These are phyloP conservation scores for Xylaria hypoxylon DNA, from an alignment of 2,329 filamentous ascomycete genomes.

Conservation along the genomic window DNA sequence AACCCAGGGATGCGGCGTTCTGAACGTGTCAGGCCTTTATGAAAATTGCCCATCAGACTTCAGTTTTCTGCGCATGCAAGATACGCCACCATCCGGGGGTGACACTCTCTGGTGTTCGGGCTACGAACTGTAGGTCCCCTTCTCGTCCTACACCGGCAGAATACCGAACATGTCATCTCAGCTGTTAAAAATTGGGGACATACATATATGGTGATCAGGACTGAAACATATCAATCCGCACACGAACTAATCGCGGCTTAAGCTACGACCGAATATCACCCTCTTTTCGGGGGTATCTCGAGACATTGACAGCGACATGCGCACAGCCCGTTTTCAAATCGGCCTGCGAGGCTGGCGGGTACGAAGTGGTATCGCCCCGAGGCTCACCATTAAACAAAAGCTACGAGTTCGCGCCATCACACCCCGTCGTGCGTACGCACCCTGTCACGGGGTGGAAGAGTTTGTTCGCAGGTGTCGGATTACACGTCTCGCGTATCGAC, in stretches of 20 bases:
- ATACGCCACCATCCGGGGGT: slow-evolving; percentile 50
- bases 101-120: slow-evolving; percentile 58
- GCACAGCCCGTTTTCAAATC: slow-evolving; percentile 55
- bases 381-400: slow-evolving; percentile 65
- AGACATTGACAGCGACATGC: slow-evolving; percentile 59
- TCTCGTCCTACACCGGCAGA: neutral
- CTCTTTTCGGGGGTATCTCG: slow-evolving; percentile 60
- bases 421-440: slow-evolving; percentile 70
- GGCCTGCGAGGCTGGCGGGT: slow-evolving; percentile 52
- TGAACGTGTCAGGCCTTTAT: slow-evolving; percentile 44
- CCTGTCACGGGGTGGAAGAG: slow-evolving; percentile 72
- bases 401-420: slow-evolving; percentile 59
- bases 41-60: slow-evolving; percentile 51
- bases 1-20: neutral
- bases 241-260: slow-evolving; percentile 23
- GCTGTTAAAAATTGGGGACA: neutral
- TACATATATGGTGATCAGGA: neutral
- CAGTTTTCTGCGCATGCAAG: slow-evolving; percentile 50
- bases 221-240: neutral
- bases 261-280: slow-evolving; percentile 62
- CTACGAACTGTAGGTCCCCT: slow-evolving; percentile 51
- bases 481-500: slow-evolving; percentile 54
- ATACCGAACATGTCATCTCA: neutral
- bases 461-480: slow-evolving; percentile 47
- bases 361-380: slow-evolving; percentile 58